These are phyloP conservation scores for Stereum hirsutum DNA, from an alignment of 1,284 basidiomycete genomes.

Conservation along the genomic window DNA sequence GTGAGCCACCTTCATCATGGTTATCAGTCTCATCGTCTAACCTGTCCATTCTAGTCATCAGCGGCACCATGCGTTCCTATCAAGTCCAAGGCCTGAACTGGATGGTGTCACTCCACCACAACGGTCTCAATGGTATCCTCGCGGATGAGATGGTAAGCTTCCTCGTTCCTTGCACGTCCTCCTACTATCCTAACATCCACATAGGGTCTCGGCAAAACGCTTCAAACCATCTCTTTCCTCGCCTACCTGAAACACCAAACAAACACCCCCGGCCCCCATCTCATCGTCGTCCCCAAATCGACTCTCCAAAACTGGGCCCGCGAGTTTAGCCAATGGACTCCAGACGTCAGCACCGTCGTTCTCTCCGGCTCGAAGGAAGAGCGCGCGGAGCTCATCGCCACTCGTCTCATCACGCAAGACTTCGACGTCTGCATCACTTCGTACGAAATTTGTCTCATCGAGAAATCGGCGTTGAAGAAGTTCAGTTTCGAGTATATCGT, in stretches of 20 bases:
- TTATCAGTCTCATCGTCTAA: conserved; percentile 3
- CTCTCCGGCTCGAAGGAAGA: conserved; percentile 90
- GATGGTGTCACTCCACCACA: conserved; percentile 92
- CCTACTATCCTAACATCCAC: conserved; percentile 3
- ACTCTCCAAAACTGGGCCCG: conserved; percentile 96
- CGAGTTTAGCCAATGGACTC: conserved; percentile 91
- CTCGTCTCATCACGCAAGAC: conserved; percentile 76
- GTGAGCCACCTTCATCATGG: conserved; percentile 36
- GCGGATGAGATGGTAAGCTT: conserved; percentile 85
- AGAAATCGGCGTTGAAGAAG: conserved; percentile 87
- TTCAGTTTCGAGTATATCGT: conserved; percentile 98
- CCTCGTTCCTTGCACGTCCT: neutral
- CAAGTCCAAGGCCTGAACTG: conserved; percentile 96
- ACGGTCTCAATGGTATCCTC: conserved; percentile 88
- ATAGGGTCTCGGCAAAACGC: conserved; percentile 94
- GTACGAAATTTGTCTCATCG: conserved; percentile 96
- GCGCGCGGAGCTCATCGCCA: conserved; percentile 73
- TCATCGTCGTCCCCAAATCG: conserved; percentile 96
- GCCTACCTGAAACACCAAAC: conserved; percentile 89
- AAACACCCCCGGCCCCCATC: conserved; percentile 74
- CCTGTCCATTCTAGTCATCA: conserved; percentile 52
- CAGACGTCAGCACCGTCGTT: conserved; percentile 78
- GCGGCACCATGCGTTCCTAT: conserved; percentile 89
- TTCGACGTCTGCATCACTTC: conserved; percentile 96
- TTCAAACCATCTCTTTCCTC: conserved; percentile 97